These are phyloP conservation scores for Pyrus pyrifolia DNA, from an alignment of 306 rosid species.

Conservation along the genomic window DNA sequence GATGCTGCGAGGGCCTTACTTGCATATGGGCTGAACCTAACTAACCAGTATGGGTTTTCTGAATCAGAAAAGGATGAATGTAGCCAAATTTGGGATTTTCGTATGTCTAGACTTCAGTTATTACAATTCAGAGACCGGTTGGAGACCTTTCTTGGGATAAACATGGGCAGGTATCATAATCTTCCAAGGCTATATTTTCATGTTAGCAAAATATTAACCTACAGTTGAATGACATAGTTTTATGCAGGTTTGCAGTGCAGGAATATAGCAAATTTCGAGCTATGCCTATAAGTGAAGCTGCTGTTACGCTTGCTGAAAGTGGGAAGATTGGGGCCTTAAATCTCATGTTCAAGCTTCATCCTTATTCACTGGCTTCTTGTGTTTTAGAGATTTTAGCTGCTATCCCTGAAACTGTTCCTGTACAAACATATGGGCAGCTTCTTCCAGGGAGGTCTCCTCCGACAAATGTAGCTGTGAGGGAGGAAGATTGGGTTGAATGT, in stretches of 20 bases:
- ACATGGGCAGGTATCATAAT: constrained; percentile 85
- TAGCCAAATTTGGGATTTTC: constrained; percentile 58
- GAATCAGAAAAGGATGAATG: constrained; percentile 37
- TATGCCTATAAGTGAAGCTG: constrained; percentile 74
- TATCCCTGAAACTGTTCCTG: constrained; percentile 92
- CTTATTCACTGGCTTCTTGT: constrained; percentile 69
- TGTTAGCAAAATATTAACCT: not conserved
- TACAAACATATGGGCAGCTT: constrained; percentile 83
- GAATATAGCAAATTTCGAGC: constrained; percentile 76
- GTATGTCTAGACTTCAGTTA: constrained; percentile 68
- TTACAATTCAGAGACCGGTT: constrained; percentile 82
- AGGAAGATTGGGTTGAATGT: constrained; percentile 98
- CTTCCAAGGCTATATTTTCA: constrained; percentile 7
- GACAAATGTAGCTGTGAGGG: constrained; percentile 64
- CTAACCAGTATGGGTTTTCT: constrained; percentile 61
- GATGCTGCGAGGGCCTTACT: constrained; percentile 72
- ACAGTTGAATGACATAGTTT: constrained; percentile 64
- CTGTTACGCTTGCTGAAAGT: constrained; percentile 68
- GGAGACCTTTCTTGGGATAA: constrained; percentile 92
- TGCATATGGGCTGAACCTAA: constrained; percentile 64
- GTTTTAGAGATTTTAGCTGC: constrained; percentile 72
- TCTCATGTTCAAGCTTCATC: constrained; percentile 84
- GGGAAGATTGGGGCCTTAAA: constrained; percentile 94
- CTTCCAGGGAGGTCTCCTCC: constrained; percentile 93
- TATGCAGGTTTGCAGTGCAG: constrained; percentile 94